Evolutionary conservation across 495 filamentous ascomycete genomes (phyloP), one percentile per base, ranked within the genome.

Genomic region (Usnea hakonensis): DNA sequence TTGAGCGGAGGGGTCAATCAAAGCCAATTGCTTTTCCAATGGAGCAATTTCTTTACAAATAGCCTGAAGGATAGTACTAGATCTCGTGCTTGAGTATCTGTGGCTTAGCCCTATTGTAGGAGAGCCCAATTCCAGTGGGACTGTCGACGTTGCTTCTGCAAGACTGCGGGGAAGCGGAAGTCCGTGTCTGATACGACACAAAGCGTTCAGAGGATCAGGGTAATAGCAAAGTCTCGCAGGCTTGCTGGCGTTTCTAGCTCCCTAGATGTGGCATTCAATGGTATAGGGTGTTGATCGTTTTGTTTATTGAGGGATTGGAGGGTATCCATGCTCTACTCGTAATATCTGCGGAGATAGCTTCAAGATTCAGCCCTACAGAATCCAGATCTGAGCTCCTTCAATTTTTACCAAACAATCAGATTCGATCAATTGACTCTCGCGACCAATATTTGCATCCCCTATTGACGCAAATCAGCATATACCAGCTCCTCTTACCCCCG

Each of bases 151-250:
- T 53, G 26, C 11, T 36, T 38, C 33, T 37, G 58, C 11, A 38
- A 19, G 13, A 54, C 14, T 38, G 58, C 58, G 46, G 46, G 58
- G 58, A 61, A 61, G 40, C 16, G 19, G 48, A 23, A 61, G 26
- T 40, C 52, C 33, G 36, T 2, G 28, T 2, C 32, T 16, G 19
- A 30, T 13, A 28, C 16, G 23, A 41, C 23, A 46, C 32, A 38
- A 2, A 28, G 1, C 13, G 48, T 8, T 7, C 0, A 28, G 11
- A 32, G 11, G 48, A 19, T 32, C 16, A 16, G 14, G 16, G 26
- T 28, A 52, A 17, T 8, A 16, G 26, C 7, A 32, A 16, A 0
- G 32, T 16, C 3, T 50, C 30, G 9, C 11, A 4, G 17, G 14
- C 32, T 16, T 28, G 48, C 16, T 3, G 48, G 13, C 32, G 16